phyloP scores from a whole-genome alignment of 2,329 filamentous ascomycete genomes.

The Pseudogymnoascus sp. region DNA sequence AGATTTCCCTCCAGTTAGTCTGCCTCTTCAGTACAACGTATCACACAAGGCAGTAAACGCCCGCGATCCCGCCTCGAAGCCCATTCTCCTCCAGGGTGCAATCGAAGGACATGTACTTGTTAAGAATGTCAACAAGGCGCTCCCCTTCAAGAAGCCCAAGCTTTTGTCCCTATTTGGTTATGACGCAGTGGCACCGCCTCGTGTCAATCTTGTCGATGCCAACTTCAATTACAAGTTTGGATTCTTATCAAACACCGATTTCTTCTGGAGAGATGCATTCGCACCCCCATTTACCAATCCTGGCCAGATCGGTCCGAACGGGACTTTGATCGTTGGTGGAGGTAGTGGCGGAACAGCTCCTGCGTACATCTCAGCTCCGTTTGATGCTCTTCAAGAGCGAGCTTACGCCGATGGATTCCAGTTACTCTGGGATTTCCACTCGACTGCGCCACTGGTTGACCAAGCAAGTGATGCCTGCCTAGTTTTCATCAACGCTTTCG shows the following conservation, averaged over 20 bases:
- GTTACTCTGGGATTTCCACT: conserved; percentile 53
- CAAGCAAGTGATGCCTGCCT: conserved; percentile 56
- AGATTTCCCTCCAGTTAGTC: conserved; percentile 42
- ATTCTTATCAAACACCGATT: conserved; percentile 35
- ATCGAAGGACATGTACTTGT: conserved; percentile 61
- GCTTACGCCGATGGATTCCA: conserved; percentile 50
- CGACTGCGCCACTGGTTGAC: conserved; percentile 42
- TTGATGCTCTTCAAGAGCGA: conserved; percentile 46
- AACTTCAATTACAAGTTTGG: conserved; percentile 52
- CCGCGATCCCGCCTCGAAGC: conserved; percentile 42
- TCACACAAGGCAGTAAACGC: conserved; percentile 50
- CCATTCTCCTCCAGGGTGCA: conserved; percentile 48
- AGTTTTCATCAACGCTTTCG: conserved; percentile 61
- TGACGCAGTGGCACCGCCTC: conserved; percentile 36
- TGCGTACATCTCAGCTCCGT: conserved; percentile 44
- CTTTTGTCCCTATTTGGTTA: conserved; percentile 57
- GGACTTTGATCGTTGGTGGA: conserved; percentile 41
- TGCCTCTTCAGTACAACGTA: conserved; percentile 42
- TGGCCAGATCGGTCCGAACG: conserved; percentile 39
- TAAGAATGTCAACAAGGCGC: conserved; percentile 52
- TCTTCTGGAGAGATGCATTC: conserved; percentile 50
- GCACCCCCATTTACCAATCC: background rate
- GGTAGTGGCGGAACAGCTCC: conserved; percentile 44
- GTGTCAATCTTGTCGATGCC: conserved; percentile 41
- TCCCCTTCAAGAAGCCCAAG: conserved; percentile 50